Conservation (phyloP, 306 rosid species). For the Urtica urens region DNA sequence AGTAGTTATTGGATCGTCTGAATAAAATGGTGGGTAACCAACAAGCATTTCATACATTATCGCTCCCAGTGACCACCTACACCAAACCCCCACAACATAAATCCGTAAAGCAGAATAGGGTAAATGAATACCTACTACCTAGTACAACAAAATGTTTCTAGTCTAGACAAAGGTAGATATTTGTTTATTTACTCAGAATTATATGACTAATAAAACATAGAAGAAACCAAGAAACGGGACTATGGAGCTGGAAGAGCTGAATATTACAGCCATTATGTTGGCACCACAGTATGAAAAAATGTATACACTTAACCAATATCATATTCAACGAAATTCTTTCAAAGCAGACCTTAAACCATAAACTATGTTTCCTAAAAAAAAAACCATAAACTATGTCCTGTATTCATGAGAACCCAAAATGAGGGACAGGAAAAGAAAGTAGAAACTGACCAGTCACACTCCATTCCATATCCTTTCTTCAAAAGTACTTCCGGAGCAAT, state of each 20-base stretch:
- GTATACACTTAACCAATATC: too few species aligned
- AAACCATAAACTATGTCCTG: too few species aligned
- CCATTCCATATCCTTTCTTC: constrained; percentile 99
- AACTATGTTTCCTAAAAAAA: too few species aligned
- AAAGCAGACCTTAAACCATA: too few species aligned
- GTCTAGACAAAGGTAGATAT: too few species aligned
- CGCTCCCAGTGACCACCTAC: constrained; percentile 98
- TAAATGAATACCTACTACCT: constrained; percentile 4
- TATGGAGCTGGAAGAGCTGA: too few species aligned
- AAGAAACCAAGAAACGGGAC: too few species aligned
- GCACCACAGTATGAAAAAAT: too few species aligned
- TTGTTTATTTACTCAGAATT: too few species aligned
- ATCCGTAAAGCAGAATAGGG: constrained; percentile 8
- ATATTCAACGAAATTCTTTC: too few species aligned
- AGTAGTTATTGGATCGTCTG: constrained; percentile 85
- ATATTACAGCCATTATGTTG: too few species aligned
- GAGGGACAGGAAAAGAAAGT: constrained; percentile 16
- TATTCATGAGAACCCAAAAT: constrained; percentile 5
- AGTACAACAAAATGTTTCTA: neutral
- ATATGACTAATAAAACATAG: too few species aligned
- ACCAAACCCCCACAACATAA: constrained; percentile 17
- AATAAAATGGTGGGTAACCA: constrained; percentile 95
- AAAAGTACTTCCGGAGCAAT: constrained; percentile 95
- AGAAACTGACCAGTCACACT: constrained; percentile 89
- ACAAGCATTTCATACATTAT: constrained; percentile 98